Base-by-base conservation (phyloP, 148 eudicot genomes). In the Gaultheria prostrata region DNA sequence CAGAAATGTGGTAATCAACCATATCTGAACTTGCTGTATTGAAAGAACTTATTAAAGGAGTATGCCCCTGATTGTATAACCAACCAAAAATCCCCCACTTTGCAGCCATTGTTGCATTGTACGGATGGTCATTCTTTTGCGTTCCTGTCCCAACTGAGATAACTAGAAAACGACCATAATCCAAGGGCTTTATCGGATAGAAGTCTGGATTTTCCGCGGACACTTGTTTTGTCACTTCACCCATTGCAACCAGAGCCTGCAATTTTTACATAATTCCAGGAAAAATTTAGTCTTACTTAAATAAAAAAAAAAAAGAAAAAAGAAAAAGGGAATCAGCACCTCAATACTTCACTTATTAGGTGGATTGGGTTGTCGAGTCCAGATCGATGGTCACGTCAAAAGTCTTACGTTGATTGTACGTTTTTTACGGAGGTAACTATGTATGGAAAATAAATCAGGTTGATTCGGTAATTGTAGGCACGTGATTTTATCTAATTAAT, bases 121-220 rank as follows among this genome's bases (percentile, higher is more conserved):
- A 93, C 56, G 82, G 84, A 15, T 77, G 80, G 24, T 88, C 87
- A 10, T 53, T 35, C 78, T 84, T 88, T 24, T 70, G 63, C 0
- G 89, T 76, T 7, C 95, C 95, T 0, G 95, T 89, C 70, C 95
- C 95, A 6, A 91, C 3, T 11, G 94, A 91, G 48, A 93, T 85
- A 0, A 93, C 90, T 49, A 93, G 73, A 65, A 87, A 87, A 0
- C 89, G 82, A 6, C 83, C 83, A 35, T 84, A 87, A 48, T 88
- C 89, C 49, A 84, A 82, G 1, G 94, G 89, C 70, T 87, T 86
- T 1, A 88, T 87, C 7, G 90, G 88, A 69, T 76, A 84, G 84
- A 80, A 86, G 33, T 90, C 85, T 1, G 88, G 75, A 65, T 85
- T 82, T 28, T 80, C 78, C 39, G 69, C 84, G 70, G 76, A 20